A percentile compares a stretch with the other conserved stretches of the same genome.
Evolutionary conservation across 306 rosid species (phyloP).

Genomic region (Benincasa hispida): DNA sequence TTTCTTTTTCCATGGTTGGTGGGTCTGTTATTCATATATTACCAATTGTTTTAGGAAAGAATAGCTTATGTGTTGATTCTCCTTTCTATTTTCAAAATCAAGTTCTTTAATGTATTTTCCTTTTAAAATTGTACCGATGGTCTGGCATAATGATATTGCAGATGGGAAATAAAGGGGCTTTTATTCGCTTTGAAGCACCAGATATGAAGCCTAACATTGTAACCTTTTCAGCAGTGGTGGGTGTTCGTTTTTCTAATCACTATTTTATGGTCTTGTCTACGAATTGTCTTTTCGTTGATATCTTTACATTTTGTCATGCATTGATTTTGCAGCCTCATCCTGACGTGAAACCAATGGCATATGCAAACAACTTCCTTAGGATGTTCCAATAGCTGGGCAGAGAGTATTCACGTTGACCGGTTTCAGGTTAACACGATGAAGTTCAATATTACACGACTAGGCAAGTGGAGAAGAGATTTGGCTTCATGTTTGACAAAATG

Average conservation of each 20-base stretch:
- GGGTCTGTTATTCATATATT: background rate
- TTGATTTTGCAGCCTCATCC: constrained; percentile 82
- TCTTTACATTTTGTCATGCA: background rate
- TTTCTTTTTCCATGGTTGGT: background rate
- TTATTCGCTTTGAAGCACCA: constrained; percentile 85
- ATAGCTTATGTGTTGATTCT: background rate
- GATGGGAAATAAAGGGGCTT: constrained; percentile 99
- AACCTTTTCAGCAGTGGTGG: constrained; percentile 85
- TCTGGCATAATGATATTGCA: constrained; percentile 21
- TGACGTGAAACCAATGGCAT: constrained; percentile 97
- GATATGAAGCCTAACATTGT: constrained; percentile 79
- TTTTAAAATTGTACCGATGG: background rate
- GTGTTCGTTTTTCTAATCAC: constrained; percentile 16
- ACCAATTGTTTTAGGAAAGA: background rate
- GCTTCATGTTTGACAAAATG: background rate
- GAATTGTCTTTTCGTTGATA: background rate
- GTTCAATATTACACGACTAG: background rate
- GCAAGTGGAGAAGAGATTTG: background rate
- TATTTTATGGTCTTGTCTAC: background rate
- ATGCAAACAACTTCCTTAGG: constrained; percentile 78
- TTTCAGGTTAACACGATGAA: background rate
- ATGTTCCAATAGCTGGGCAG: constrained; percentile 40
- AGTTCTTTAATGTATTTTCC: background rate
- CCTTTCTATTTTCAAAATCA: background rate
- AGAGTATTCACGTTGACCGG: background rate